These are phyloP conservation scores for Saprolegnia parasitica DNA, from an alignment of 352 stramenopile genomes.

Conservation along the genomic window DNA sequence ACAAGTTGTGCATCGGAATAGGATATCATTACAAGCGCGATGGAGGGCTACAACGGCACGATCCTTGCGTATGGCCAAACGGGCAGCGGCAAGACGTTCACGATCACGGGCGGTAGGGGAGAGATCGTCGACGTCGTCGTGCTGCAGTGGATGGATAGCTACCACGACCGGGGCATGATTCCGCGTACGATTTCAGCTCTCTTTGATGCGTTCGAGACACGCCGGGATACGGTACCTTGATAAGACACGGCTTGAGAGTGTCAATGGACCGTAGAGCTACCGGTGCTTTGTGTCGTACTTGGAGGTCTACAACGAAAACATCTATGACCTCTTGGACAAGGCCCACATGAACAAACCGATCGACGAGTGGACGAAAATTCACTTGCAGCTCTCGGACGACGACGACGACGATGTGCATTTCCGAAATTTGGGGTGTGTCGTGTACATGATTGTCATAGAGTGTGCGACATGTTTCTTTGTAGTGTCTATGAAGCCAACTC, in stretches of 20 bases:
- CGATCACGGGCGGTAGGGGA: constrained; percentile 49
- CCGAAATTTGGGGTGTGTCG: constrained; percentile 52
- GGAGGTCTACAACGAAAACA: constrained; percentile 96
- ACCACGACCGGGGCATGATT: constrained; percentile 94
- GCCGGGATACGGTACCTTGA: constrained; percentile 31
- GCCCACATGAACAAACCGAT: constrained; percentile 65
- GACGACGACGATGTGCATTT: constrained; percentile 79
- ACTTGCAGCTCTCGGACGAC: constrained; percentile 57
- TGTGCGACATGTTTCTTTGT: background rate
- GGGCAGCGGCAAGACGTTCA: constrained; percentile 71
- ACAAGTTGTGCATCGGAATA: constrained; percentile 25
- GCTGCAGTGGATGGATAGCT: constrained; percentile 62
- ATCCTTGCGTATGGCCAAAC: constrained; percentile 72
- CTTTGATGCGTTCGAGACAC: constrained; percentile 80
- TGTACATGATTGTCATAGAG: background rate
- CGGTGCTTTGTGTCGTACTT: constrained; percentile 93
- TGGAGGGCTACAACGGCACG: constrained; percentile 71
- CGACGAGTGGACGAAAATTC: constrained; percentile 74
- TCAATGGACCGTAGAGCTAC: constrained; percentile 36
- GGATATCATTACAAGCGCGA: constrained; percentile 64
- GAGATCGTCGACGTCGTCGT: background rate
- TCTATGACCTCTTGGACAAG: constrained; percentile 88
- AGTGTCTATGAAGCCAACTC: constrained; percentile 74
- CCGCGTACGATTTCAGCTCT: constrained; percentile 89
- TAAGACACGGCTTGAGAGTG: too few relatives aligned